phyloP scores from a whole-genome alignment of 768 basidiomycete genomes.

The Pleurotus platypus region DNA sequence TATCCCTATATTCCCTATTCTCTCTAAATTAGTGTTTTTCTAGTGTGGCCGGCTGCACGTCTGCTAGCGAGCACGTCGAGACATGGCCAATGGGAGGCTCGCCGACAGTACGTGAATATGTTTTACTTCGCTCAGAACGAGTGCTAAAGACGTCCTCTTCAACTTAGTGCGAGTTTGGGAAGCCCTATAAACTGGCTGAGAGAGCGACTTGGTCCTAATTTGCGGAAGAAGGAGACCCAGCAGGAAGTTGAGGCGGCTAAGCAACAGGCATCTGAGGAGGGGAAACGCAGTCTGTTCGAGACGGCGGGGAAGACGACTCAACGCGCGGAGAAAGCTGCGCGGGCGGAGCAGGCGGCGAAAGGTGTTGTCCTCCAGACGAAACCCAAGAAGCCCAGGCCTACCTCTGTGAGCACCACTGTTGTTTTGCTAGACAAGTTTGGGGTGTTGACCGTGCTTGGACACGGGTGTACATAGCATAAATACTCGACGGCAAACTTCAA shows the following conservation, averaged over 20 bases:
- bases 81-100: slow-evolving; percentile 30
- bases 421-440: not conserved
- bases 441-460: not conserved
- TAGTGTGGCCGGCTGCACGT: slow-evolving; percentile 10
- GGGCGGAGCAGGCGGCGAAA: slow-evolving; percentile 9
- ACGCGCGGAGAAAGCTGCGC: slow-evolving; percentile 12
- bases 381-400: slow-evolving; percentile 1
- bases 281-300: slow-evolving; percentile 51
- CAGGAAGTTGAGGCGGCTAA: slow-evolving; percentile 45
- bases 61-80: slow-evolving; percentile 12
- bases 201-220: slow-evolving; percentile 49
- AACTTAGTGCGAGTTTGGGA: slow-evolving; percentile 41
- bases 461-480: slow-evolving; percentile 60
- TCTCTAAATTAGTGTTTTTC: too few species aligned
- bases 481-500: slow-evolving; percentile 92
- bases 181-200: slow-evolving; percentile 64
- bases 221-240: slow-evolving; percentile 39
- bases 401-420: not conserved
- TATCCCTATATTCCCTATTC: too few species aligned
- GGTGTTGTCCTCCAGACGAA: not conserved
- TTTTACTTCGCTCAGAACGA: not conserved
- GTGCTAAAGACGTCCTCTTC: slow-evolving; percentile 6
- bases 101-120: slow-evolving; percentile 37
- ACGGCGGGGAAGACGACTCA: slow-evolving; percentile 20
- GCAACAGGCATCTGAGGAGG: slow-evolving; percentile 39